Conservation (phyloP, 768 basidiomycete genomes). For the Mycena amicta region DNA sequence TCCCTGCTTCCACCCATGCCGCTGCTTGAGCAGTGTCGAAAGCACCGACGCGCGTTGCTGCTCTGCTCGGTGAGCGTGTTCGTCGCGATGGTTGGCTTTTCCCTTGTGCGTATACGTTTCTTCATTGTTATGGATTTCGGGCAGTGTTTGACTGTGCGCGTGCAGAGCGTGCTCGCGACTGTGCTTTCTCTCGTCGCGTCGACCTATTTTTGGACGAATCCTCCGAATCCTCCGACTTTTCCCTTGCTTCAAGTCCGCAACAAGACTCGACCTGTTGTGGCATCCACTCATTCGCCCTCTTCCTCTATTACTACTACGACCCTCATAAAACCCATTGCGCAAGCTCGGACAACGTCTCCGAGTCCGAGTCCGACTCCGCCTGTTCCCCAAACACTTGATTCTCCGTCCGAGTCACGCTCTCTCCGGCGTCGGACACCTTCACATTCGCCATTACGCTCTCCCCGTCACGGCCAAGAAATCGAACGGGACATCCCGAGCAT, state of each 20-base stretch:
- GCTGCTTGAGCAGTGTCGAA: not conserved
- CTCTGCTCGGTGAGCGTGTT: not conserved
- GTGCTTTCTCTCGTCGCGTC: not conserved
- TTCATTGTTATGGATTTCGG: not conserved
- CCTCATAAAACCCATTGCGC: not conserved
- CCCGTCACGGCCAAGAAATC: not conserved
- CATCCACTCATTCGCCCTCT: not conserved
- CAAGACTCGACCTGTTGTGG: not conserved
- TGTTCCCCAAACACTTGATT: not conserved
- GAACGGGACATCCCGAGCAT: not conserved
- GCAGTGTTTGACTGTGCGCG: not conserved
- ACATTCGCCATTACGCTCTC: not conserved
- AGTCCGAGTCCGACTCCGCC: not conserved
- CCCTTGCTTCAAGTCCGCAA: not conserved
- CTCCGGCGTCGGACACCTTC: not conserved
- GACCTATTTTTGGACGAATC: not conserved
- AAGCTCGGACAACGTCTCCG: not conserved
- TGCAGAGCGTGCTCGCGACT: not conserved
- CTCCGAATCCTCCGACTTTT: not conserved
- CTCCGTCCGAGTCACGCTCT: not conserved
- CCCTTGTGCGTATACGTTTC: not conserved
- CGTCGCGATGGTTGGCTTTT: not conserved
- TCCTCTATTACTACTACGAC: not conserved
- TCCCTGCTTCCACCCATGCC: not conserved
- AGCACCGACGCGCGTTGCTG: not conserved